Evolutionary conservation across 1,284 basidiomycete species (phyloP).

Genomic region (Filobasidium uniguttulatum): DNA sequence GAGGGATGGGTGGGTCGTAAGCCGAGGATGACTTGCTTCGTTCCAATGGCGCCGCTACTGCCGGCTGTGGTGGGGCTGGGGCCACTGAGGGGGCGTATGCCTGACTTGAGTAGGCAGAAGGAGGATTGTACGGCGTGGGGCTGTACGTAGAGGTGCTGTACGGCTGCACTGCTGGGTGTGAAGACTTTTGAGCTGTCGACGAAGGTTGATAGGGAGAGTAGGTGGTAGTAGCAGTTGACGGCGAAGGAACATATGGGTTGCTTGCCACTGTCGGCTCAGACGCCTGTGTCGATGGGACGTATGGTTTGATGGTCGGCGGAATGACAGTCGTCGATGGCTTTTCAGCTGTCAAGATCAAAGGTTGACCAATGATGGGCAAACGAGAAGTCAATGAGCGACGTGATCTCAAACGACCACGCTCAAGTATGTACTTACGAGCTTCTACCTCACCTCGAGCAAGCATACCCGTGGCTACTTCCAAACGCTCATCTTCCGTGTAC

Average conservation of each 20-base stretch:
- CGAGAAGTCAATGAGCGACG: background rate
- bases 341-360: no score
- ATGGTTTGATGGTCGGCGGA: conserved; percentile 3
- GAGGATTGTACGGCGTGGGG: background rate
- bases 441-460: conserved; percentile 1
- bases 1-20: conserved; percentile 14
- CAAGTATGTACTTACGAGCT: background rate
- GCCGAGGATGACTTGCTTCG: conserved; percentile 13
- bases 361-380: no score
- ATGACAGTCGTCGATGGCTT: no score
- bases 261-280: background rate
- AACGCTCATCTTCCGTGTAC: conserved; percentile 16
- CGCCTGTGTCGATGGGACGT: conserved; percentile 1
- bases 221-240: background rate
- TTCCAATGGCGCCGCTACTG: conserved; percentile 1
- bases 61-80: background rate
- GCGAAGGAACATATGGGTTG: background rate
- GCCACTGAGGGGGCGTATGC: no score
- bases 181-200: background rate
- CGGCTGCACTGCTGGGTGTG: no score
- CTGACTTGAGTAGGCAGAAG: background rate
- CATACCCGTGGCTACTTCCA: conserved; percentile 15
- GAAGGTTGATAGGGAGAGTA: background rate
- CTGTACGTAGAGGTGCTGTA: conserved; percentile 5
- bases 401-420: background rate